Evolutionary conservation across 306 rosid genomes (phyloP), one percentile per base, ranked within the genome.

Genomic region (Oemleria cerasiformis): DNA sequence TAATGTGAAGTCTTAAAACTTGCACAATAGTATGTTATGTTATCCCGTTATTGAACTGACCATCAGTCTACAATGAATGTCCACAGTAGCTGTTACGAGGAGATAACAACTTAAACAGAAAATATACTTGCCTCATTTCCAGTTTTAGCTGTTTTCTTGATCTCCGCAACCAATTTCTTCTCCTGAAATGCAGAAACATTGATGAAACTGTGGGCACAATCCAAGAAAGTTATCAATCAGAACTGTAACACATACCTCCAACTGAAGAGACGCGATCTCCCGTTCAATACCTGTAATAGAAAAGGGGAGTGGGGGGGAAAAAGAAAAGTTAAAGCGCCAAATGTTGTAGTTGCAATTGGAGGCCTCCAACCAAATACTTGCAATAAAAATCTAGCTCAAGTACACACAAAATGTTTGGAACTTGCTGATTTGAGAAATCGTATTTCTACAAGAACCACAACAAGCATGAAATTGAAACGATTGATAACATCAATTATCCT

Each of bases 121-220:
- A 68, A 30, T 10, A 44, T 73, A 75, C 77, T 78, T 81, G 70
- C 98, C 92, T 93, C 98, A 75, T 93, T 93, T 76, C 98, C 97
- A 1, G 94, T 93, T 87, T 93, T 93, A 25, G 98, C 98, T 21
- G 77, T 72, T 71, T 87, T 84, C 80, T 93, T 93, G 68, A 91
- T 93, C 79, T 93, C 98, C 8, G 98, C 98, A 77, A 93, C 97
- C 79, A 93, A 82, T 66, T 87, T 93, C 76, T 76, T 93, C 83
- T 93, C 98, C 98, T 93, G 83, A 77, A 84, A 44, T 80, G 56
- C 40, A 5, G 49, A 68, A 30, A 21, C 65, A 77, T 65, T 20
- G 39, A 13, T 74, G 45, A 70, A 65, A 67, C 49, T 69, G 68
- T 69, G 47, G 70, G 42, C 55, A 57, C 48, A 0, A 44, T 56